Conservation (phyloP, 2,329 filamentous ascomycete genomes). For the Botrytis tulipae region DNA sequence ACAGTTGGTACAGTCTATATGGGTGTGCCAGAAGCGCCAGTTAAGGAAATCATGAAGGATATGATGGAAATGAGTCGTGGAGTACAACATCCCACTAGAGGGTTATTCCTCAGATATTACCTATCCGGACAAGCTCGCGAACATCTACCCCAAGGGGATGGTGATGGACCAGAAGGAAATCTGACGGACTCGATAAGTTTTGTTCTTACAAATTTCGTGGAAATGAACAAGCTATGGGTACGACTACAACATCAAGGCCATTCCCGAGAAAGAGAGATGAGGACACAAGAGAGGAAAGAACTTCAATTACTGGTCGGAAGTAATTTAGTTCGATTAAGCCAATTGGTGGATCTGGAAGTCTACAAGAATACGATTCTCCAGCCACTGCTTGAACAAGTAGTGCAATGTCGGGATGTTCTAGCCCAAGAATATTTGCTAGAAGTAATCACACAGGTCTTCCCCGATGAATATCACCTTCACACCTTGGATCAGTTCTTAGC, state of each 20-base stretch:
- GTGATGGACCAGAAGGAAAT: constrained; percentile 92
- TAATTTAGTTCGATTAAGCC: constrained; percentile 91
- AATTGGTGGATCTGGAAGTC: constrained; percentile 89
- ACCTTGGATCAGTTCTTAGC: constrained; percentile 94
- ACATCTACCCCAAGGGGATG: constrained; percentile 73
- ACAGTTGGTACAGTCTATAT: constrained; percentile 99
- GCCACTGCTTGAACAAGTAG: constrained; percentile 90
- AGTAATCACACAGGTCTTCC: constrained; percentile 98
- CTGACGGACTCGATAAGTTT: constrained; percentile 98
- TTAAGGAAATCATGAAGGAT: constrained; percentile 99
- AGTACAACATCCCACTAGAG: constrained; percentile 93
- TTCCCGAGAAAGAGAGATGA: constrained; percentile 87
- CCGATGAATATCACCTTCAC: constrained; percentile 96
- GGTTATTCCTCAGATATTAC: constrained; percentile 93
- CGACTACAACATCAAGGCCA: constrained; percentile 96
- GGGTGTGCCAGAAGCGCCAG: constrained; percentile 94
- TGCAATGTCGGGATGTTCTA: constrained; percentile 94
- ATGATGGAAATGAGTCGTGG: constrained; percentile 99
- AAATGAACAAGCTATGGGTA: constrained; percentile 99
- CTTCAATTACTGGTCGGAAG: constrained; percentile 93
- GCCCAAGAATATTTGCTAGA: constrained; percentile 97
- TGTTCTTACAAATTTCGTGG: constrained; percentile 96
- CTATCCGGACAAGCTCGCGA: constrained; percentile 93
- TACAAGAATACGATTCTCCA: constrained; percentile 90
- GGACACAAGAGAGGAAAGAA: constrained; percentile 92